Percentiles rank a stretch among this genome's conserved stretches.
Conservation (phyloP, 2,329 filamentous ascomycete genomes). For the Alternaria sp. region DNA sequence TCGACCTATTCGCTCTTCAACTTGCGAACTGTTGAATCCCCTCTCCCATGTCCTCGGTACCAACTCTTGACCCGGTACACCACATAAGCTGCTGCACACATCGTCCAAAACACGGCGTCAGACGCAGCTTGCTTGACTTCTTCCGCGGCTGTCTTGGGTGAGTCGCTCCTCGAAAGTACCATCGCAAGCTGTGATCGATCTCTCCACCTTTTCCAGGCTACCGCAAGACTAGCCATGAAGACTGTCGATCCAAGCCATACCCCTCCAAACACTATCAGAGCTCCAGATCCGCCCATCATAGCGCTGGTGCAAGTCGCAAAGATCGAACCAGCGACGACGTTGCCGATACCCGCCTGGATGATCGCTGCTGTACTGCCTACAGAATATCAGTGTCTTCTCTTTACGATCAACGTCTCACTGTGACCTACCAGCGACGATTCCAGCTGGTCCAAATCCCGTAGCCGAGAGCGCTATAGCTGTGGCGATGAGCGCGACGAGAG, state of each 20-base stretch:
- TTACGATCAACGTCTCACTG: neutral
- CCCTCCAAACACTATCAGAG: constrained; percentile 18
- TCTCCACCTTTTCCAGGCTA: neutral
- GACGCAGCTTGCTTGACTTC: neutral
- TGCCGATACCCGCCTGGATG: constrained; percentile 33
- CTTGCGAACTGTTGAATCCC: neutral
- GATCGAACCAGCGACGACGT: constrained; percentile 25
- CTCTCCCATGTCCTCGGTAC: neutral
- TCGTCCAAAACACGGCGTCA: neutral
- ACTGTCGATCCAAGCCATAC: neutral
- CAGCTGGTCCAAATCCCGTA: constrained; percentile 13
- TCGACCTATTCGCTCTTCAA: neutral
- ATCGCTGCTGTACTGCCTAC: constrained; percentile 34
- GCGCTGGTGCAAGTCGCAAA: constrained; percentile 39
- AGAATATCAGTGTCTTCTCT: neutral
- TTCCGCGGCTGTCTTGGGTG: too few relatives aligned
- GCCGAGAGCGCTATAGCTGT: constrained; percentile 10
- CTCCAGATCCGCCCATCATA: constrained; percentile 35
- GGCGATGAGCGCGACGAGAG: constrained; percentile 1
- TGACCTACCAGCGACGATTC: constrained; percentile 8
- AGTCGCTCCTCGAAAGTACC: neutral
- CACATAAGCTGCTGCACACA: neutral
- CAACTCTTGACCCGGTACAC: constrained; percentile 1
- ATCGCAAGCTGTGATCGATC: neutral
- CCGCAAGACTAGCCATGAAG: neutral